These are phyloP conservation scores for Cordyceps fumosorosea DNA, from an alignment of 2,329 filamentous ascomycete genomes.

Conservation along the genomic window DNA sequence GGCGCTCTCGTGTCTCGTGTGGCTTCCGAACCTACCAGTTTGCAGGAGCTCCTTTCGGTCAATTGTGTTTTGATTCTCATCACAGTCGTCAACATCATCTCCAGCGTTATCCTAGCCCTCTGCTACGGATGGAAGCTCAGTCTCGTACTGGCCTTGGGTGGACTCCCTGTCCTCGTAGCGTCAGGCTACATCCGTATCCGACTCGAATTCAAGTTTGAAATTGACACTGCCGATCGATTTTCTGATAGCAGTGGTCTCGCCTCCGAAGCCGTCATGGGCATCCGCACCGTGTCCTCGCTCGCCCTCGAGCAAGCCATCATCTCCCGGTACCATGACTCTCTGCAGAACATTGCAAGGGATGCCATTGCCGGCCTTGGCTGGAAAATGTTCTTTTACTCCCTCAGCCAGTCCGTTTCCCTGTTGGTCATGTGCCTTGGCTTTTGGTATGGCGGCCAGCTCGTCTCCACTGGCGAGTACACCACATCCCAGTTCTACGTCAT, in stretches of 20 bases:
- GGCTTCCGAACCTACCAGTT: constrained; percentile 35
- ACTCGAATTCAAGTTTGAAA: constrained; percentile 40
- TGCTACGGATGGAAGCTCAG: constrained; percentile 44
- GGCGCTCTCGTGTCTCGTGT: constrained; percentile 33
- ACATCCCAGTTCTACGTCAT: constrained; percentile 42
- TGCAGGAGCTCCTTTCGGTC: constrained; percentile 44
- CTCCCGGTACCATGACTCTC: constrained; percentile 25
- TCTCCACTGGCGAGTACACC: constrained; percentile 40
- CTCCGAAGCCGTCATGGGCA: constrained; percentile 39
- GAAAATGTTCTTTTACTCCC: constrained; percentile 36
- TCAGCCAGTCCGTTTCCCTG: constrained; percentile 34
- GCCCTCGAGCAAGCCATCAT: constrained; percentile 39
- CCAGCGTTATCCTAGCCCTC: constrained; percentile 39
- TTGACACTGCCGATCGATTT: constrained; percentile 36
- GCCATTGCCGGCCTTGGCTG: constrained; percentile 26
- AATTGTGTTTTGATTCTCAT: constrained; percentile 43
- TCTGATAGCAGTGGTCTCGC: constrained; percentile 41
- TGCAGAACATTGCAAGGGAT: constrained; percentile 25
- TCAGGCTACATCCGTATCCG: constrained; percentile 43
- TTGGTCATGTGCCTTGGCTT: constrained; percentile 34
- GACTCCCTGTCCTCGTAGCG: constrained; percentile 37
- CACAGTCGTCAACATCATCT: constrained; percentile 38
- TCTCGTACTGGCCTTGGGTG: constrained; percentile 39
- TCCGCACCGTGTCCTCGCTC: constrained; percentile 37
- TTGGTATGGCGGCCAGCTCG: constrained; percentile 33